Evolutionary conservation across 495 filamentous ascomycete species (phyloP), one percentile per base, ranked within the genome.

Genomic region (Podospora appendiculata): DNA sequence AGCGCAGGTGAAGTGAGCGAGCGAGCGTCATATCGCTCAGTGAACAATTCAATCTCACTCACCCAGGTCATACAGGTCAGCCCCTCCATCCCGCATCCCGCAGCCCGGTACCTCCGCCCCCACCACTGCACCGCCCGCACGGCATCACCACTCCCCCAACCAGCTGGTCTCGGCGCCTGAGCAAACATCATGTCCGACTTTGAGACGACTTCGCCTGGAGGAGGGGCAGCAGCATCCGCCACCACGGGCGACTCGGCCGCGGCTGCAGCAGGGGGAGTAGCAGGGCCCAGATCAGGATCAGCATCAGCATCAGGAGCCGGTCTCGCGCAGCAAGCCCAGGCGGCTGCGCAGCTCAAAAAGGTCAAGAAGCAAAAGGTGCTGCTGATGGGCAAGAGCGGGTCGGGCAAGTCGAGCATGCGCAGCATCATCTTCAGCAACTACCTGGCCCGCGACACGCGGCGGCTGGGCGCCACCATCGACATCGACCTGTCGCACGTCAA

Each of bases 361-460:
- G 74, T 78, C 17, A 81, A 81, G 71, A 81, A 80, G 70, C 79
- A 81, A 64, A 81, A 81, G 66, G 77, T 81, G 25, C 67, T 81
- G 7, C 67, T 81, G 47, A 81, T 81, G 92, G 93, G 93, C 55
- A 96, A 96, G 74, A 91, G 87, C 56, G 93, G 93, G 53, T 95
- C 92, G n/a, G 93, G 93, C n/a, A 98, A 98, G 68, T 95, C 91
- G 33, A 95, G 90, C 45, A 98, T 98, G 93, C 81, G 94, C 48
- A 90, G 86, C 51, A 97, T 98, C 60, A 94, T 98, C 59, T 98
- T 98, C 71, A 91, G 86, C 73, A 97, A 98, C 69, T 96, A 95
- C 59, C 87, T 96, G 46, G 93, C 94, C 38, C 92, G 92, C 62
- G 94, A 98, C 74, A 95, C 95, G 6, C 84, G 93, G 25, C 77